phyloP scores from a whole-genome alignment of 169 alveolate species.

The Eimeria necatrix region DNA sequence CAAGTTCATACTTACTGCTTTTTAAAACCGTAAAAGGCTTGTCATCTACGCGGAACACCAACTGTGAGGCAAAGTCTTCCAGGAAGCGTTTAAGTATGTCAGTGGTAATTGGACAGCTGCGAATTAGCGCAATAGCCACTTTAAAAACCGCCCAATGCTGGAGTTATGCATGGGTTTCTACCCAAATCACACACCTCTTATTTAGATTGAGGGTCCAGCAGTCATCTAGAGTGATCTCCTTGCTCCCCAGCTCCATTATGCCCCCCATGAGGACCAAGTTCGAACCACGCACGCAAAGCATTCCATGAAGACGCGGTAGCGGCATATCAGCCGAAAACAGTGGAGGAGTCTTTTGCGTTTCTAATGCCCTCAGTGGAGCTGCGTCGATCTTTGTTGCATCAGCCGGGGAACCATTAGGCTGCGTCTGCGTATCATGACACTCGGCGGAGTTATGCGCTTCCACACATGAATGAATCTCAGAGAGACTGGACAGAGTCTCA shows the following conservation, averaged over 20 bases:
- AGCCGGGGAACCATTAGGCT: not conserved
- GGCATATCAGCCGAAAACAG: slow-evolving; percentile 78
- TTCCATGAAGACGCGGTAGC: slow-evolving; percentile 86
- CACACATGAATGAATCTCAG: not conserved
- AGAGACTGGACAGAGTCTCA: not conserved
- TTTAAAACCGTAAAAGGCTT: too few relatives aligned
- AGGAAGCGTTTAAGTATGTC: too few relatives aligned
- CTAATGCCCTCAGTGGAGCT: slow-evolving; percentile 35
- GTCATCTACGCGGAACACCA: too few relatives aligned
- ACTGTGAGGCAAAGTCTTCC: too few relatives aligned
- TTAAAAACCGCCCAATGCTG: too few relatives aligned
- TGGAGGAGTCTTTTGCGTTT: not conserved
- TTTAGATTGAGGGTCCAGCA: slow-evolving; percentile 89
- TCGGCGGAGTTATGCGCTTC: not conserved
- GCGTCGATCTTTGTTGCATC: not conserved
- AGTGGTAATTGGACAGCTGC: too few relatives aligned
- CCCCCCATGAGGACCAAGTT: slow-evolving; percentile 87
- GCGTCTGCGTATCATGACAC: not conserved
- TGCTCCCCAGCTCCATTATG: slow-evolving; percentile 86
- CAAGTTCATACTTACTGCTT: too few relatives aligned
- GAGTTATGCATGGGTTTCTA: too few relatives aligned
- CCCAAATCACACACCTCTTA: slow-evolving; percentile 79
- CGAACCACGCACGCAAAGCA: slow-evolving; percentile 85
- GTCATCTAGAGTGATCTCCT: slow-evolving; percentile 87
- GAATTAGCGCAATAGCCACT: too few relatives aligned